Conservation (phyloP, 352 stramenopile species). For the Blastocystis sp. region DNA sequence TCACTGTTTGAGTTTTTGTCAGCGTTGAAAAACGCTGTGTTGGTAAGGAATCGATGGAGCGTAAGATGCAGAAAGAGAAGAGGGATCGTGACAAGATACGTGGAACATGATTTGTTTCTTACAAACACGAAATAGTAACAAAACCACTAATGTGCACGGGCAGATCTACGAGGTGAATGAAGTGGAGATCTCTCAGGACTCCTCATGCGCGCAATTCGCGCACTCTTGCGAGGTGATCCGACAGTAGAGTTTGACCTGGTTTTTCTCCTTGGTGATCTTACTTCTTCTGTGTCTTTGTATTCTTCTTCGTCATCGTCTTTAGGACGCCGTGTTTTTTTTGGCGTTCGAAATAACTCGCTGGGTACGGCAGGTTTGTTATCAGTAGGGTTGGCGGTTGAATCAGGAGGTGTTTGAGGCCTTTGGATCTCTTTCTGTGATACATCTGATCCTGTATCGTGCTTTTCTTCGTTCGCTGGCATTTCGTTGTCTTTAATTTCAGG, state of each 20-base stretch:
- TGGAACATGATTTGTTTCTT: not conserved
- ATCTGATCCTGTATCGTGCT: no score
- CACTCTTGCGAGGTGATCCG: not conserved
- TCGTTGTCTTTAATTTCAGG: no score
- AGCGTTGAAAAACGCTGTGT: not conserved
- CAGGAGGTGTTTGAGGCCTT: no score
- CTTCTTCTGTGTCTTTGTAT: not conserved
- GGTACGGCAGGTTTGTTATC: no score
- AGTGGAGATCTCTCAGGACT: not conserved
- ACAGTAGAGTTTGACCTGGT: not conserved
- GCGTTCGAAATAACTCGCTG: not conserved
- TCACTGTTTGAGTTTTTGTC: conserved; percentile 7
- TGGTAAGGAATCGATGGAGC: not conserved
- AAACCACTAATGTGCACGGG: conserved; percentile 1
- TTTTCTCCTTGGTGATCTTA: not conserved
- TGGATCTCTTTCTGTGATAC: no score
- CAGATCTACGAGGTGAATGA: not conserved
- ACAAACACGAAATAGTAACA: not conserved
- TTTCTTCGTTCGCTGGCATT: no score
- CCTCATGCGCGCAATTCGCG: not conserved
- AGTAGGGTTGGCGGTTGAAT: no score
- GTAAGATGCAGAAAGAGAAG: not conserved
- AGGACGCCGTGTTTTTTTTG: not conserved
- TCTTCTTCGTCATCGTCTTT: not conserved
- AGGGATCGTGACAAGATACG: not conserved